These are phyloP conservation scores for Sugiyamaella japonica DNA, from an alignment of 1,139 yeast genomes.

Conservation along the genomic window DNA sequence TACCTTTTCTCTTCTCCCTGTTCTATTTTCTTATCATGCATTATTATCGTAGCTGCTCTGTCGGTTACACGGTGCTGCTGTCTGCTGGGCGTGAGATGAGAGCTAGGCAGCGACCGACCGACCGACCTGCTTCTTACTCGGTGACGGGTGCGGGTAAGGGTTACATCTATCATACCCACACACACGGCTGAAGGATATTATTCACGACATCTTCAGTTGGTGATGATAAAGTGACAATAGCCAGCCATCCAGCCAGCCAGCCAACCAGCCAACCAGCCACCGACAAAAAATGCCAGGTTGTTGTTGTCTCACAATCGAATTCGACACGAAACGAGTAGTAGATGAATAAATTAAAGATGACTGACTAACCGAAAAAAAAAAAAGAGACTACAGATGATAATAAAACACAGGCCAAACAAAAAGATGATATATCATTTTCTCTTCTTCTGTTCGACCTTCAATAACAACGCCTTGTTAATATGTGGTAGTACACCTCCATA, in stretches of 20 bases:
- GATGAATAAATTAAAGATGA: not conserved
- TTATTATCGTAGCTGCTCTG: slow-evolving; percentile 6
- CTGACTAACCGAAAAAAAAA: not conserved
- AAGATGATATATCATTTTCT: not conserved
- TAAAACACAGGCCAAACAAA: not conserved
- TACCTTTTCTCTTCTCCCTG: not conserved
- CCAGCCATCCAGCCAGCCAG: not conserved
- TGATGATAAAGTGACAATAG: not conserved
- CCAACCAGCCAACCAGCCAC: not conserved
- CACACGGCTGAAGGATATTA: not conserved
- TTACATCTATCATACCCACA: not conserved
- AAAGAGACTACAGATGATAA: too few species aligned
- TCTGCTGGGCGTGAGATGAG: not conserved
- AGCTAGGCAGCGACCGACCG: too few species aligned
- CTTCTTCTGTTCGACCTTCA: slow-evolving; percentile 89
- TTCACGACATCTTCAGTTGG: not conserved
- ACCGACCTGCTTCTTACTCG: not conserved
- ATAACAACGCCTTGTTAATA: slow-evolving; percentile 87
- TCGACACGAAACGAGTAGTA: not conserved
- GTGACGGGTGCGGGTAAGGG: not conserved
- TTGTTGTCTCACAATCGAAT: not conserved
- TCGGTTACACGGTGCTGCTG: not conserved
- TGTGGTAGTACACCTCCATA: slow-evolving; percentile 99
- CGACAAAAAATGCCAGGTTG: not conserved
- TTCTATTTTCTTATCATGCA: slow-evolving; percentile 3